Percentiles rank a stretch among this genome's conserved stretches.
phyloP scores from a whole-genome alignment of 2,329 filamentous ascomycete genomes.

The Fusarium ramigenum region DNA sequence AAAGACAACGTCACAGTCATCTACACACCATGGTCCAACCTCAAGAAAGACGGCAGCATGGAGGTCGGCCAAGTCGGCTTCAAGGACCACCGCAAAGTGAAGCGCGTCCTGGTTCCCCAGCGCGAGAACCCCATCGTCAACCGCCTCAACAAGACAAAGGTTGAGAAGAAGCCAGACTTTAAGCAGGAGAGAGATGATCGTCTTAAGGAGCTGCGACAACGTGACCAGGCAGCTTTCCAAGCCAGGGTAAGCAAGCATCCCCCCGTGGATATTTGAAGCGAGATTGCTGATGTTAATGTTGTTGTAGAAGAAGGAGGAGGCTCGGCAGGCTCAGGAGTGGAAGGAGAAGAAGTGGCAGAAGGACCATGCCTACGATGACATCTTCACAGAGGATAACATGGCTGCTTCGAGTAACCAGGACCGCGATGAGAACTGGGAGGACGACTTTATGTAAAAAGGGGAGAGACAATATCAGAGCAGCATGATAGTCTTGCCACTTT shows the following conservation, averaged over 20 bases:
- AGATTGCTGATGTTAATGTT: not conserved
- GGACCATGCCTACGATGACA: slow-evolving; percentile 96
- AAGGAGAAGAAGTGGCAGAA: slow-evolving; percentile 93
- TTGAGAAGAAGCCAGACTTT: slow-evolving; percentile 88
- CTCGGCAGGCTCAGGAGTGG: slow-evolving; percentile 76
- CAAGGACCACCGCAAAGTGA: slow-evolving; percentile 85
- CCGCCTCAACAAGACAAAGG: slow-evolving; percentile 95
- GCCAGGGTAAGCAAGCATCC: slow-evolving; percentile 65
- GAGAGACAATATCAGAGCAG: not conserved
- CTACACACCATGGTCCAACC: slow-evolving; percentile 97
- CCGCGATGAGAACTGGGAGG: slow-evolving; percentile 77
- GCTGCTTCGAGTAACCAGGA: slow-evolving; percentile 85
- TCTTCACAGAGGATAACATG: slow-evolving; percentile 86
- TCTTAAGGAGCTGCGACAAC: slow-evolving; percentile 74
- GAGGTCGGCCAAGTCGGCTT: slow-evolving; percentile 94
- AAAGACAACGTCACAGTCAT: slow-evolving; percentile 97
- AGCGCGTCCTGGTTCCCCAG: slow-evolving; percentile 79
- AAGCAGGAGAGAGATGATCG: slow-evolving; percentile 82
- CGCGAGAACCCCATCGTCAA: slow-evolving; percentile 94
- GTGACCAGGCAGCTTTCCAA: slow-evolving; percentile 71
- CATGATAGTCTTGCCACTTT: not conserved
- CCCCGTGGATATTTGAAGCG: too few relatives aligned
- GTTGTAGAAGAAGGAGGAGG: slow-evolving; percentile 78
- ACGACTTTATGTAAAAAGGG: slow-evolving; percentile 86
- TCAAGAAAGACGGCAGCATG: slow-evolving; percentile 96